Evolutionary conservation across 306 rosid genomes (phyloP), one percentile per base, ranked within the genome.

Genomic region (Trifolium subterraneum): DNA sequence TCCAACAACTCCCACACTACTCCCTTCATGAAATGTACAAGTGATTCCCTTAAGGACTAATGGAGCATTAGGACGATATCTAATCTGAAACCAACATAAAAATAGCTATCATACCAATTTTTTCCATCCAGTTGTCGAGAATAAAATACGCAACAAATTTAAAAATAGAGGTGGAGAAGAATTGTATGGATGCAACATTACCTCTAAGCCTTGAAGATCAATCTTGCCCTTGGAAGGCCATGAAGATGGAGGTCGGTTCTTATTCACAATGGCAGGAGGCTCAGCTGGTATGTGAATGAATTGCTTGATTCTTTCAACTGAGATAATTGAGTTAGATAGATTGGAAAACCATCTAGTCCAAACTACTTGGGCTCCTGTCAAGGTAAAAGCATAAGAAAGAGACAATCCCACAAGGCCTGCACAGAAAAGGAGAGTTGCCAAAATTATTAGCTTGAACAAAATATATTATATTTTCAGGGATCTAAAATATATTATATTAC

Each of bases 141-240:
- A 10, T 10, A 41, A 41, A 41, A 11, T 41, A 41, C 1, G 47
- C 5, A 4, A 41, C 14, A 41, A 41, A 12, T 10, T n/a, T 41
- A 13, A 41, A 41, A 41, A 10, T 10, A 10, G 8, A 41, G 14
- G 14, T 41, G 47, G 47, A 41, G 11, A 41, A 41, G 14, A 41
- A 50, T 29, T 4, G 8, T 9, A 31, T 47, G 12, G 33, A 13
- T 59, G 50, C 59, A 42, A 54, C 14, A 13, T 74, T 68, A 88
- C 96, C 92, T 83, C 79, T 14, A 90, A 59, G 64, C 82, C 79
- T 76, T 86, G 75, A 73, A 90, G 66, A 75, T 85, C 90, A 76
- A 90, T 88, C 82, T 87, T 82, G 13, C 97, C 96, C 87, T 73
- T 88, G 14, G 71, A 56, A 19, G 97, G 96, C 97, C 97, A 90